Evolutionary conservation across 306 rosid genomes (phyloP), one percentile per base, ranked within the genome.

Genomic region (Begonia fuchsioides): DNA sequence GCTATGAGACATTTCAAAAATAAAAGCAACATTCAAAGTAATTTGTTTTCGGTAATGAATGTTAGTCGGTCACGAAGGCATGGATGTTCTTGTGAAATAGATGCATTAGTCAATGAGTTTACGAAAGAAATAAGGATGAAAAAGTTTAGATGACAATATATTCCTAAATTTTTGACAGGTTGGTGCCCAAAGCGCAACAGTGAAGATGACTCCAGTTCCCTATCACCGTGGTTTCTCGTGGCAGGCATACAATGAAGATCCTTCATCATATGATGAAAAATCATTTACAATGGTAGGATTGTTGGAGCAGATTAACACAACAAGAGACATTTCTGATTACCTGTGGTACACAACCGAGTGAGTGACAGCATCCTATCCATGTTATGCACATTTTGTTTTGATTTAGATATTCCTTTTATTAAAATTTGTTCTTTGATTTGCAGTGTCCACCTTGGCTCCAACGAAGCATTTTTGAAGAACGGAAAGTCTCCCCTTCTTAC

Each of bases 331-430:
- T 58, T 83, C 83, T 45, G 97, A 90, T 74, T 90, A 90, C 59
- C 76, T 90, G 62, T 90, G 97, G 97, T 90, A 90, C 72, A 84
- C 60, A 52, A 79, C 95, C 16, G 74, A 83, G 97, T 90, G 64
- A 74, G 80, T 55, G 38, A 20, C 7, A 26, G 35, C n/a, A n/a
- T n/a, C n/a, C n/a, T n/a, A n/a, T n/a, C n/a, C n/a, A n/a, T 20
- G 5, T 20, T 20, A 20, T 20, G 32, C 32, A 20, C 32, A 26
- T 26, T 26, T 26, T 26, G 35, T 26, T 4, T 5, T 26, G 35
- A 54, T 12, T 12, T 40, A 40, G 35, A 12, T 50, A 38, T 52
- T 58, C 26, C 53, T 49, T 4, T 55, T 43, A 35, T 57, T 35
- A 38, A 43, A 43, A 26, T 12, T 7, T 53, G 43, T 41, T 58